phyloP scores from a whole-genome alignment of 495 filamentous ascomycete genomes.

The Diplogelasinospora grovesii region DNA sequence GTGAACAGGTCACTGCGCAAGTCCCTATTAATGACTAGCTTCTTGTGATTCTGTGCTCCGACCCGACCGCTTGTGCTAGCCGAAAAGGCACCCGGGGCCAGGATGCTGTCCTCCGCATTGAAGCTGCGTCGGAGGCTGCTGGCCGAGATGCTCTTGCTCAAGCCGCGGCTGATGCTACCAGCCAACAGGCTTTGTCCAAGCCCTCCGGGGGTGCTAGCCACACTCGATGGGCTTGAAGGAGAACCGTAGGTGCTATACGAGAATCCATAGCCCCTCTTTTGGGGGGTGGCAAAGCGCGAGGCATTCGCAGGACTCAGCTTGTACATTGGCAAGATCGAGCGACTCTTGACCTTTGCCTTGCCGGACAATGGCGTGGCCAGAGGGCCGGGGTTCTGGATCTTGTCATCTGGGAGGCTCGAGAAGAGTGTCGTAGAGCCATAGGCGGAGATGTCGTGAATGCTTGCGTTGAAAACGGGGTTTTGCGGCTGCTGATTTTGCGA shows the following conservation, averaged over 20 bases:
- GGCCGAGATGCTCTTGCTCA: constrained; percentile 57
- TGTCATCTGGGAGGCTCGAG: constrained; percentile 56
- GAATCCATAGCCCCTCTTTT: constrained; percentile 77
- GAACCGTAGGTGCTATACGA: constrained; percentile 84
- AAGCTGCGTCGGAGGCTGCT: constrained; percentile 57
- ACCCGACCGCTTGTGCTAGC: constrained; percentile 51
- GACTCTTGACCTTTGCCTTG: constrained; percentile 61
- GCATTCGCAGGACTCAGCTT: constrained; percentile 78
- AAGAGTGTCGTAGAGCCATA: constrained; percentile 83
- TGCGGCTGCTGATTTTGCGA: constrained; percentile 36
- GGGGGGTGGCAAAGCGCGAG: constrained; percentile 72
- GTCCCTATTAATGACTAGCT: constrained; percentile 80
- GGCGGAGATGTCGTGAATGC: constrained; percentile 67
- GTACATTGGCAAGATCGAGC: constrained; percentile 75
- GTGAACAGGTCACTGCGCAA: constrained; percentile 74
- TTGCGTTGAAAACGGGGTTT: constrained; percentile 65
- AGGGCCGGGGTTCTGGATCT: constrained; percentile 64
- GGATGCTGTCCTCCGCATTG: constrained; percentile 65
- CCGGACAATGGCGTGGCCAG: constrained; percentile 80
- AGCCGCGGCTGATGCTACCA: constrained; percentile 47
- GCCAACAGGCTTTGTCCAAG: constrained; percentile 61
- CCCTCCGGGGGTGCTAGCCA: constrained; percentile 59
- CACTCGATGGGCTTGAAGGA: constrained; percentile 62
- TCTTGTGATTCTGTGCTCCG: constrained; percentile 70
- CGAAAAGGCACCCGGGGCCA: constrained; percentile 81